Base-by-base conservation (phyloP, 306 rosid genomes). In the Alnus glutinosa region DNA sequence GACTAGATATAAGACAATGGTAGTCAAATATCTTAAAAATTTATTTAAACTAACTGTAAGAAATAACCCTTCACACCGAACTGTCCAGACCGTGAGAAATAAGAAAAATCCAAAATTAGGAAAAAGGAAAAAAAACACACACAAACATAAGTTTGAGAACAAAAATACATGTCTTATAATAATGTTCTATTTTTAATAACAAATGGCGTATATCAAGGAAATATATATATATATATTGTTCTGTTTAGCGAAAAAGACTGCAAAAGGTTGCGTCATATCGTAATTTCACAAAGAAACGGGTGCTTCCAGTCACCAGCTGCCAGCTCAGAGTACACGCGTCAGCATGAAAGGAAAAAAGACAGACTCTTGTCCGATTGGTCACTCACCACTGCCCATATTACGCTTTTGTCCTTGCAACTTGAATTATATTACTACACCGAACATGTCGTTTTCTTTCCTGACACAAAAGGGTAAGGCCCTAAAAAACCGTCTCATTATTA, bases 301-400 rank as follows among this genome's bases (percentile, higher is more conserved):
- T 55, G 83, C 37, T 66, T 78, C 80, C 75, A 63, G 87, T 75
- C 74, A 79, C 71, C 66, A 52, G 3, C 80, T 74, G 37, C 74
- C 73, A 69, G 78, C 78, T 59, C 84, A 54, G 32, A n/a, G 75
- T 30, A 85, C 89, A 89, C 93, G 95, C 82, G 92, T 87, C 95
- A 79, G 58, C 80, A 67, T 77, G 88, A 91, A 92, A 85, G 47
- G 77, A 2, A 76, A 75, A 82, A 72, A 74, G 85, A 86, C 87
- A 75, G 82, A 57, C 77, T 79, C 83, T 73, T 74, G 50, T 37
- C 64, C 83, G 42, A 55, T 73, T 82, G 78, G 78, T 68, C 75
- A 9, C 63, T 32, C 18, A 4, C 15, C 63, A 7, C 15, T 34
- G 6, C 36, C 28, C 28, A n/a, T 23, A 54, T 76, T 70, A 75